Conservation (phyloP, 148 eudicot genomes). For the Suaeda aralocaspica region DNA sequence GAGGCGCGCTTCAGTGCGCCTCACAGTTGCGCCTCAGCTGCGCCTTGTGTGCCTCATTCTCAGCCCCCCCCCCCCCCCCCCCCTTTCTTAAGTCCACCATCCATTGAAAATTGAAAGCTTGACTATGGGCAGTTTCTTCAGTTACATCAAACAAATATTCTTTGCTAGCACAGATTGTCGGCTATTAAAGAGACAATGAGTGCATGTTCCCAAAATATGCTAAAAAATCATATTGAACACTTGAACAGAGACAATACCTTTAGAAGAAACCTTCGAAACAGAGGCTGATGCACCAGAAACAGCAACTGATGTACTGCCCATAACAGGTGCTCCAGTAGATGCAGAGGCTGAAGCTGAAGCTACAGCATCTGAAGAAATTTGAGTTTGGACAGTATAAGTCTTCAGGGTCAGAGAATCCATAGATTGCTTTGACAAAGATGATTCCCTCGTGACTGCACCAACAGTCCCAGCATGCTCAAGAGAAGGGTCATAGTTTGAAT, state of each 20-base stretch:
- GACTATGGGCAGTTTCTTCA: background rate
- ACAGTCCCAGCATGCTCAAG: constrained; percentile 29
- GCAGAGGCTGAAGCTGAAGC: constrained; percentile 36
- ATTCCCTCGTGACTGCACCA: constrained; percentile 19
- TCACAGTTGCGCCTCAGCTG: too few species aligned
- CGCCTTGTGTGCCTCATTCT: too few species aligned
- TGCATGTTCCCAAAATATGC: background rate
- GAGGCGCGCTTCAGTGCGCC: too few species aligned
- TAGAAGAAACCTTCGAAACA: constrained; percentile 49
- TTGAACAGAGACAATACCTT: constrained; percentile 37
- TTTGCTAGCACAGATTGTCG: background rate
- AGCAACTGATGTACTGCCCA: constrained; percentile 32
- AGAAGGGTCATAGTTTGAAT: constrained; percentile 13
- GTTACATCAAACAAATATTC: background rate
- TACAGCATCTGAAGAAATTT: constrained; percentile 34
- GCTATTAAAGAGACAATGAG: too few species aligned
- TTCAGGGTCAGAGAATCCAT: constrained; percentile 21
- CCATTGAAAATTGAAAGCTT: too few species aligned
- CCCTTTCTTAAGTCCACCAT: too few species aligned
- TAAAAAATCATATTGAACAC: background rate
- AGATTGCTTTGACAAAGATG: constrained; percentile 26
- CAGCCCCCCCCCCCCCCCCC: too few species aligned
- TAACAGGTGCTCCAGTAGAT: constrained; percentile 31
- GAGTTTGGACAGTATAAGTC: constrained; percentile 28
- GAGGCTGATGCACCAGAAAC: constrained; percentile 26